These are phyloP conservation scores for Trichoderma atrobrunneum DNA, from an alignment of 2,329 filamentous ascomycete genomes.

Conservation along the genomic window DNA sequence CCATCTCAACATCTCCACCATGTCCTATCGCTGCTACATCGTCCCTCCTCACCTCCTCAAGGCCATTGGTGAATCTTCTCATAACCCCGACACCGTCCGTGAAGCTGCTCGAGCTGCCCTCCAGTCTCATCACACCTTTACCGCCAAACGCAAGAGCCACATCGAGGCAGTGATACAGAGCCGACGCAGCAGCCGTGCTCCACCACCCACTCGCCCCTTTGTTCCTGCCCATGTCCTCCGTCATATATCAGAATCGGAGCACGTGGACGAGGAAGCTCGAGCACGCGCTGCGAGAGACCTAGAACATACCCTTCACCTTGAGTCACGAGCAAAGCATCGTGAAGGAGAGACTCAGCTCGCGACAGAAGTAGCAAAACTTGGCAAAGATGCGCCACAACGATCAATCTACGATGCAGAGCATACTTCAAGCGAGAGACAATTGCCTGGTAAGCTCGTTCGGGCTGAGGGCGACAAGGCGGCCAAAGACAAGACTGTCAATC, in stretches of 20 bases:
- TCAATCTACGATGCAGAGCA: conserved; percentile 45
- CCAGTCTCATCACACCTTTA: conserved; percentile 32
- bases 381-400: conserved; percentile 36
- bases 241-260: conserved; percentile 37
- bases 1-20: conserved; percentile 14
- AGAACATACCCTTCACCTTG: conserved; percentile 36
- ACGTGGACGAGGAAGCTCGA: conserved; percentile 40
- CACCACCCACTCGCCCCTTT: conserved; percentile 29
- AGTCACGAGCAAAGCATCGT: conserved; percentile 20
- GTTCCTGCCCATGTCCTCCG: conserved; percentile 41
- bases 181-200: conserved; percentile 27
- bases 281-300: conserved; percentile 38
- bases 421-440: conserved; percentile 33
- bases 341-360: conserved; percentile 16
- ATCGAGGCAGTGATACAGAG: conserved; percentile 36
- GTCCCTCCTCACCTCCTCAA: conserved; percentile 47
- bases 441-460: conserved; percentile 44
- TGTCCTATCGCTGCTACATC: conserved; percentile 37
- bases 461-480: conserved; percentile 41
- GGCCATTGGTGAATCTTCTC: conserved; percentile 40
- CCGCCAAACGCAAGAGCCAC: conserved; percentile 33
- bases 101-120: conserved; percentile 38
- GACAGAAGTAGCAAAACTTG: conserved; percentile 1
- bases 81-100: conserved; percentile 37
- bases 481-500: conserved; percentile 45